Evolutionary conservation across 2,329 filamentous ascomycete species (phyloP), one percentile per base, ranked within the genome.

Genomic region (Colletotrichum navitas): DNA sequence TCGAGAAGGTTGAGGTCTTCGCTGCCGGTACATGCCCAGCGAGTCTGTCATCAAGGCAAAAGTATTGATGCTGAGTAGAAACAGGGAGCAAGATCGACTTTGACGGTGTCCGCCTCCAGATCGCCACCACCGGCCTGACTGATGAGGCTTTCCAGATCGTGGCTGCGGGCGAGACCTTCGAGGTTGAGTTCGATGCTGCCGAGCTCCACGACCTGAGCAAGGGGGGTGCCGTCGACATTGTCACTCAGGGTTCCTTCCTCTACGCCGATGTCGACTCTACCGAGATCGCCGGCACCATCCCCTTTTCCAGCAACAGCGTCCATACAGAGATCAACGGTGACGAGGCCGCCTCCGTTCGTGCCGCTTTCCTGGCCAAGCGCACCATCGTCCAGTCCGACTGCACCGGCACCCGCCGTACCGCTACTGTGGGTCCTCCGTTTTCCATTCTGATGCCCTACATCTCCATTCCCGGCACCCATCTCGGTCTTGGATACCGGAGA

Each of bases 221-320:
- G 5, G 85, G 86, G 60, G 90, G 90, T 66, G 81, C 82, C 61
- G 89, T 89, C 76, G 86, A 86, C 65, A 79, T 93, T 62, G 83
- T 85, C 66, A 84, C 89, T 5, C 80, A 81, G 3, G 91, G 91
- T 5, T 83, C 84, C 18, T 83, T 92, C 51, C 86, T 88, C 11
- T 87, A 86, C 66, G 87, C 90, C 47, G 82, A 84, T 32, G 81
- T 81, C 59, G 82, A 85, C 76, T 86, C 84, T n/a, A 89, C 84
- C 55, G 81, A 85, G 49, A 83, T 93, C 43, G 79, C 85, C 6
- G 89, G 87, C 59, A 85, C 84, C 55, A 78, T 92, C 1, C 79
- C 85, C 14, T 92, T 87, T 80, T 81, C 84, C 63, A 90, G 87
- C 77, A 92, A 92, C 81, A 83, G 84, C 21, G 79, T 92, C 55